phyloP scores from a whole-genome alignment of 805 yeast species.

The Saccharomyces jurei region DNA sequence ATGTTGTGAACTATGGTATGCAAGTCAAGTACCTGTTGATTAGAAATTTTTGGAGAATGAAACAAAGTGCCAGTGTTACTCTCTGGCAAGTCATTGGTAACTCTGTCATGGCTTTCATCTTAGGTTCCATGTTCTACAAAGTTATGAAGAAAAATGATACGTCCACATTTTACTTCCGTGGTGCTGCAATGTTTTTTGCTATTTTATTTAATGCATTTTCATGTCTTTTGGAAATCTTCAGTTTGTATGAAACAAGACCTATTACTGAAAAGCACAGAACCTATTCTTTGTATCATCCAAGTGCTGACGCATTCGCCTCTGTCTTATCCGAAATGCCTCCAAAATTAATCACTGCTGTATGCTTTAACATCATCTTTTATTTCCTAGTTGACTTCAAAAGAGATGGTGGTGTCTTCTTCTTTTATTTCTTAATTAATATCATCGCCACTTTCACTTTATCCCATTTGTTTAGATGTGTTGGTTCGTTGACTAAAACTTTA shows the following conservation, averaged over 20 bases:
- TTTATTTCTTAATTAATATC: constrained; percentile 38
- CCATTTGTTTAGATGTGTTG: constrained; percentile 46
- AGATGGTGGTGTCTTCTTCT: constrained; percentile 47
- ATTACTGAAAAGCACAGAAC: constrained; percentile 52
- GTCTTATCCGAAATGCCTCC: constrained; percentile 44
- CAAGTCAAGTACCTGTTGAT: constrained; percentile 41
- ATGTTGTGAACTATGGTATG: constrained; percentile 42
- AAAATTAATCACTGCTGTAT: constrained; percentile 37
- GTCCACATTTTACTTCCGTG: constrained; percentile 44
- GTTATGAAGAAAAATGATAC: constrained; percentile 33
- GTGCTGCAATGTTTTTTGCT: constrained; percentile 62
- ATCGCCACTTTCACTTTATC: constrained; percentile 45
- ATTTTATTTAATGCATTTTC: constrained; percentile 55
- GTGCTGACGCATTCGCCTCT: constrained; percentile 51
- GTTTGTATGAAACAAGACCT: constrained; percentile 47
- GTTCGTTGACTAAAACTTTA: constrained; percentile 40
- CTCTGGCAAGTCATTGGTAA: constrained; percentile 38
- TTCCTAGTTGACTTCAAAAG: constrained; percentile 48
- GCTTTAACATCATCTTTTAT: constrained; percentile 44
- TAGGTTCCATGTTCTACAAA: constrained; percentile 53
- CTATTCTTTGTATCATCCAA: constrained; percentile 50
- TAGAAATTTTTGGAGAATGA: constrained; percentile 43
- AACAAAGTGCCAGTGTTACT: constrained; percentile 43
- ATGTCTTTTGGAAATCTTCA: constrained; percentile 49
- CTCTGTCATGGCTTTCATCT: constrained; percentile 44